Evolutionary conservation across 2,329 filamentous ascomycete genomes (phyloP), one percentile per base, ranked within the genome.

Genomic region (Fusarium mangiferae): DNA sequence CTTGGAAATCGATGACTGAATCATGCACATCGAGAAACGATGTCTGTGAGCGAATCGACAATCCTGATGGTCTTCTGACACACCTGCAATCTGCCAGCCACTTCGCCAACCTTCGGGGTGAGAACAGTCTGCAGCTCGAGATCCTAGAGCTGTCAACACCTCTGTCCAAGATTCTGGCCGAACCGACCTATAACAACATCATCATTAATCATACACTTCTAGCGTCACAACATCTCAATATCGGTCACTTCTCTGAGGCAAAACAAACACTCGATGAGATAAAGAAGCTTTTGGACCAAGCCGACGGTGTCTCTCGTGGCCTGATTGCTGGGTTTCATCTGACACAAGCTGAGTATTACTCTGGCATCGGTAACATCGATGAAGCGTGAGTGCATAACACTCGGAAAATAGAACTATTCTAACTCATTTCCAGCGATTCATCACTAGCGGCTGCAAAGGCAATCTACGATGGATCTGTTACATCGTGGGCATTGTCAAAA

Each of bases 321-420:
- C 81, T 84, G 11, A 73, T 85, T 26, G 85, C 85, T 15, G 82
- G 82, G 22, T 92, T 92, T 80, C 89, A 95, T 73, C 83, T 98
- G 12, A 90, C 91, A 1, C 90, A 91, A 69, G 91, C 93, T 1
- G 94, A 97, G 80, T 94, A 95, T 80, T 86, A 92, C 35, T 84
- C 95, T 24, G 88, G 89, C 4, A 88, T 91, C 18, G 92, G 92
- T 15, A 90, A 91, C 56, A 83, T 89, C 22, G 87, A 91, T 15
- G 90, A 92, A 81, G 92, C 89, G 80, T 85, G 79, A 78, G 82
- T 82, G 45, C 42, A 41, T 24, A 46, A 30, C 7, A 6, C 20
- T 7, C 24, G 13, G 4, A 42, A 22, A 28, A 18, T 18, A 6
- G 22, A 45, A 48, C 70, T 30, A 70, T 35, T 24, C 75, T 76